Conservation (phyloP, 2,329 filamentous ascomycete species). For the Aureobasidium vineae region DNA sequence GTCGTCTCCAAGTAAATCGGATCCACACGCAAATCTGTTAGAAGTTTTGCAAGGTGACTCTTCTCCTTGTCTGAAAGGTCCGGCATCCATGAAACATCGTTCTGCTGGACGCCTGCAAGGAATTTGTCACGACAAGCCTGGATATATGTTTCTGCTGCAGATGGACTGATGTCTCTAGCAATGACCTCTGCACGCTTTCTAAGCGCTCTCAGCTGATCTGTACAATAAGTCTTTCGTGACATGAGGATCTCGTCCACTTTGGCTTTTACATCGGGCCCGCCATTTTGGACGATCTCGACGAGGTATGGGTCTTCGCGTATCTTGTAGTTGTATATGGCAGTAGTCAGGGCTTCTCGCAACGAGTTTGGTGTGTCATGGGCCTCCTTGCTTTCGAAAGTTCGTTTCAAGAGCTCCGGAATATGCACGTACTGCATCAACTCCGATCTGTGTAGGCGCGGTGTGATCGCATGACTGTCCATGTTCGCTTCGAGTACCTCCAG, state of each 20-base stretch:
- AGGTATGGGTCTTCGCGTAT: slow-evolving; percentile 44
- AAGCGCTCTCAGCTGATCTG: slow-evolving; percentile 41
- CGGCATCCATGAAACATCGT: slow-evolving; percentile 30
- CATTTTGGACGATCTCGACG: slow-evolving; percentile 35
- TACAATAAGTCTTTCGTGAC: slow-evolving; percentile 43
- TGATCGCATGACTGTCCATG: slow-evolving; percentile 66
- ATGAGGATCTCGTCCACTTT: slow-evolving; percentile 34
- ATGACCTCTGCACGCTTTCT: slow-evolving; percentile 38
- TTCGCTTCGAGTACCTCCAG: slow-evolving; percentile 65
- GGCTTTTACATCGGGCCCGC: slow-evolving; percentile 32
- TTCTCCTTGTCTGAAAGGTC: slow-evolving; percentile 40
- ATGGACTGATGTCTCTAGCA: slow-evolving; percentile 41
- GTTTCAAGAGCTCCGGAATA: slow-evolving; percentile 56
- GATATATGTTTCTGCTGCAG: slow-evolving; percentile 44
- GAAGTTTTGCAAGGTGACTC: slow-evolving; percentile 33
- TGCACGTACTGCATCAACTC: slow-evolving; percentile 69
- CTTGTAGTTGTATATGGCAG: slow-evolving; percentile 33
- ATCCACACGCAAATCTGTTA: slow-evolving; percentile 16
- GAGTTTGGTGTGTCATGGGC: background rate
- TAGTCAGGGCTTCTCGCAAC: slow-evolving; percentile 31
- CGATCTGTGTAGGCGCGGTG: slow-evolving; percentile 65
- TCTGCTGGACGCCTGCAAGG: slow-evolving; percentile 32
- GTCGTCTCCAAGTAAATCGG: background rate
- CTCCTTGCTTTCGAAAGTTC: background rate
- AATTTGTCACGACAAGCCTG: slow-evolving; percentile 40